Evolutionary conservation across 306 rosid genomes (phyloP), one percentile per base, ranked within the genome.

Genomic region (Pterocarpus macrocarpus): DNA sequence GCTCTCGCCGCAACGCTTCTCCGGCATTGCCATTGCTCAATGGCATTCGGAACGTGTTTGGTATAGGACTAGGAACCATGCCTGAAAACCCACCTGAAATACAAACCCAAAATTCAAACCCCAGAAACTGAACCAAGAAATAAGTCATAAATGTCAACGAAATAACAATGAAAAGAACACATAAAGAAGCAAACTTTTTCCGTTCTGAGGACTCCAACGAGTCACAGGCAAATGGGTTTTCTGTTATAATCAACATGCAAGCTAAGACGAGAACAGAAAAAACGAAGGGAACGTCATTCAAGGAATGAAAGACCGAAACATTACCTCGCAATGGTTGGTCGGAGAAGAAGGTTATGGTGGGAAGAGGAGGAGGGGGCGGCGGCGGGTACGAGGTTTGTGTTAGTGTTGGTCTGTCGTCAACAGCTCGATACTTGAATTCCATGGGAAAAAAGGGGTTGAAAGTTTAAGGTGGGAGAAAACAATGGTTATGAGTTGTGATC

Each of bases 341-440:
- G 33, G 88, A 47, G 71, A 73, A 15, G 58, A 50, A 80, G 38
- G 50, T 11, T 70, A 3, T 1, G 43, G 41, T 15, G 7, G 79
- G 30, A 12, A 59, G 11, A 79, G 79, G 8, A 61, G 68, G 50
- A 49, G 84, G 5, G 8, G 7, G 61, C 2, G 30, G 61, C 0
- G 59, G 7, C 62, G 34, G 63, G 12, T 5, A 4, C 8, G 67
- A 11, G 4, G 69, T 38, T 10, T 80, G 85, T 12, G 36, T 7
- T 2, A 80, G 86, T 12, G 75, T 41, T 39, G 32, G 88, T 35
- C 58, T 67, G 8, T 52, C 57, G 16, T 87, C 88, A 1, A 47
- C 55, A 1, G 85, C 82, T 5, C 88, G 81, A 22, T 83, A 87
- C 71, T 79, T 87, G 81, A 87, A 90, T 15, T 90, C 91, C 93